Conservation (phyloP, 768 basidiomycete species). For the Pleurotus giganteus region DNA sequence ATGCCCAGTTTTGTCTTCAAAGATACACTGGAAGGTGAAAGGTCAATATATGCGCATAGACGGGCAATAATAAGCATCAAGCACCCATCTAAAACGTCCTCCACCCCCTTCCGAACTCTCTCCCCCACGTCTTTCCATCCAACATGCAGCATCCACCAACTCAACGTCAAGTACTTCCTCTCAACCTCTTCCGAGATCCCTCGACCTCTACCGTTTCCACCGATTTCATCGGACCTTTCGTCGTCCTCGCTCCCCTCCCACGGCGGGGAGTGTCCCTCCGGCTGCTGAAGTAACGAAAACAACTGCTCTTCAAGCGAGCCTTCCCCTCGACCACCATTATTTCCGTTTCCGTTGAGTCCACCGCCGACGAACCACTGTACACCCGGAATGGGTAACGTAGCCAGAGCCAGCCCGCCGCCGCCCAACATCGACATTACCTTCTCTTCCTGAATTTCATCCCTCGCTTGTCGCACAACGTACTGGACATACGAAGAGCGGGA, state of each 20-base stretch:
- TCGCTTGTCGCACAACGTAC: conserved; percentile 59
- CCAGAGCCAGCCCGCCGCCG: conserved; percentile 19
- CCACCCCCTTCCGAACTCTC: conserved; percentile 70
- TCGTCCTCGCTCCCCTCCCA: conserved; percentile 19
- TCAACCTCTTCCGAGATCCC: conserved; percentile 58
- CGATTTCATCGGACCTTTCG: conserved; percentile 30
- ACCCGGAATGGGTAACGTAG: conserved; percentile 33
- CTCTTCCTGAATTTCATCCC: conserved; percentile 52
- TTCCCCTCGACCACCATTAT: conserved; percentile 21
- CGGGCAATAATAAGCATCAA: conserved; percentile 23
- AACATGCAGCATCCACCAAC: conserved; percentile 91
- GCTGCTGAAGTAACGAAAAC: background rate
- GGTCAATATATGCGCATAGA: background rate
- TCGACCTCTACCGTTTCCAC: conserved; percentile 3
- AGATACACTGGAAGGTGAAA: conserved; percentile 58
- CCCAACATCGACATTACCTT: conserved; percentile 35
- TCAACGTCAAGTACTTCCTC: conserved; percentile 77
- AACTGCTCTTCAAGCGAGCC: conserved; percentile 19
- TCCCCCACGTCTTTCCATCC: conserved; percentile 87
- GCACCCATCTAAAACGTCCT: conserved; percentile 87
- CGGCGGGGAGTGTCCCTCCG: background rate
- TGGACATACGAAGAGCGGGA: conserved; percentile 79
- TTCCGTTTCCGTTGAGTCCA: conserved; percentile 17
- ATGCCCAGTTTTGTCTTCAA: conserved; percentile 73
- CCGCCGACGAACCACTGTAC: conserved; percentile 21